These are phyloP conservation scores for Sporothrix protearum DNA, from an alignment of 2,329 filamentous ascomycete species.

Conservation along the genomic window DNA sequence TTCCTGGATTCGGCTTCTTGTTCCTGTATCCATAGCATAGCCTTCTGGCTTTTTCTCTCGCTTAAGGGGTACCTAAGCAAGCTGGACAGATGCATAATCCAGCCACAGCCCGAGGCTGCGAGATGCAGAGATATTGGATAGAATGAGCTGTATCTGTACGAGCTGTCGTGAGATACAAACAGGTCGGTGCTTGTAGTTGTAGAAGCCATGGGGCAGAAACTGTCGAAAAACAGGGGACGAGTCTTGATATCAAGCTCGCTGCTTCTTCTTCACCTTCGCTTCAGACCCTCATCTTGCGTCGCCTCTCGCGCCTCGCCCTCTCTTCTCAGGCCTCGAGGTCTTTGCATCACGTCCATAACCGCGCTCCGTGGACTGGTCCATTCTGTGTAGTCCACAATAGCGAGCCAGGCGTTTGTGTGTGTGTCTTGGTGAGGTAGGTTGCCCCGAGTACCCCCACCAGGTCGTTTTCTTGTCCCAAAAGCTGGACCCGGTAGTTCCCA, in stretches of 20 bases:
- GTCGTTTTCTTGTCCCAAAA: slow-evolving; percentile 8
- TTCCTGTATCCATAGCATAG: slow-evolving; percentile 14
- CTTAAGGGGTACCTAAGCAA: neutral
- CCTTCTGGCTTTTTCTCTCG: neutral
- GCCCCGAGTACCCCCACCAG: slow-evolving; percentile 22
- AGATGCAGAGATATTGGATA: neutral
- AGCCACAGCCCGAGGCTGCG: neutral
- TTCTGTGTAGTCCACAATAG: neutral
- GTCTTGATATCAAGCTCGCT: neutral
- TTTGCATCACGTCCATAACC: slow-evolving; percentile 10
- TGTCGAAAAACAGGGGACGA: neutral
- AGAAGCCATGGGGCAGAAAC: neutral
- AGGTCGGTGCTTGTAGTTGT: neutral
- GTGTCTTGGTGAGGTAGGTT: slow-evolving; percentile 16
- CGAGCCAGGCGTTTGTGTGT: neutral
- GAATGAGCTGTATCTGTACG: neutral
- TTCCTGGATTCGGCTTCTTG: neutral
- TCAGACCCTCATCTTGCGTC: neutral
- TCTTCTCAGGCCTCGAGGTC: neutral
- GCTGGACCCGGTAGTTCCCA: slow-evolving; percentile 26
- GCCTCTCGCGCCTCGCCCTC: neutral
- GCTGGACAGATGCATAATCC: neutral
- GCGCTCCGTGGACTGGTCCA: slow-evolving; percentile 9
- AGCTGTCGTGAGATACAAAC: neutral
- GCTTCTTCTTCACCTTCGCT: neutral